A percentile compares a stretch with the other conserved stretches of the same genome.
These are phyloP conservation scores for Drechslerella stenobrocha DNA, from an alignment of 2,329 filamentous ascomycete genomes.

Conservation along the genomic window DNA sequence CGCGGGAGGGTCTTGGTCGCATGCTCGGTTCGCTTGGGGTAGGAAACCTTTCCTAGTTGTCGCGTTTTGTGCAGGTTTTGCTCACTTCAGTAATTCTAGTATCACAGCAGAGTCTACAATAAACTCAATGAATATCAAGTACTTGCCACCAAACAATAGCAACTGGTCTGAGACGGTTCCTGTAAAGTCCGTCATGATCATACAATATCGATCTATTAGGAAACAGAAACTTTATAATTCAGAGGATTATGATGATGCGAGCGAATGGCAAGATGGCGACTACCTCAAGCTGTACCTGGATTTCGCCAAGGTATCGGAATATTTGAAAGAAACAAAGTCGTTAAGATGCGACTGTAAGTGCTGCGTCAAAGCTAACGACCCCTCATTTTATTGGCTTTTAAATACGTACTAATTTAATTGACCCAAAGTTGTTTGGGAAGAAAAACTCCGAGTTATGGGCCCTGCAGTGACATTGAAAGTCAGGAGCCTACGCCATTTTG, in stretches of 20 bases:
- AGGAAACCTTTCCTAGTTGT: not conserved
- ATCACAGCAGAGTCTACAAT: constrained; percentile 38
- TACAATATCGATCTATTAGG: constrained; percentile 44
- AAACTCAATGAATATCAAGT: constrained; percentile 42
- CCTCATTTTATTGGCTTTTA: too few species aligned
- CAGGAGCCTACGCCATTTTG: constrained; percentile 38
- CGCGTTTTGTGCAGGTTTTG: not conserved
- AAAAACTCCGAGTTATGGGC: constrained; percentile 37
- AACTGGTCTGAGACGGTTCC: constrained; percentile 22
- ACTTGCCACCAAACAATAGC: constrained; percentile 40
- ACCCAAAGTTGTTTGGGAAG: constrained; percentile 34
- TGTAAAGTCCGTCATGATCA: constrained; percentile 38
- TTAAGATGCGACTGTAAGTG: constrained; percentile 43
- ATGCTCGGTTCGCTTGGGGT: constrained; percentile 39
- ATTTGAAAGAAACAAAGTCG: constrained; percentile 26
- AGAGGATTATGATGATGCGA: constrained; percentile 18
- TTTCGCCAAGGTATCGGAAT: constrained; percentile 37
- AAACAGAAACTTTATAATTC: constrained; percentile 40
- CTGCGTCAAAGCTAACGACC: too few species aligned
- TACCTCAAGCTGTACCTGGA: constrained; percentile 37
- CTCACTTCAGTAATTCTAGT: not conserved
- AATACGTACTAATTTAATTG: constrained; percentile 1
- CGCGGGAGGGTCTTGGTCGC: constrained; percentile 41
- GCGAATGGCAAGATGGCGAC: constrained; percentile 37
- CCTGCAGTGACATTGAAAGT: constrained; percentile 38